Conservation (phyloP, 352 stramenopile species). For the Peronospora tabacina region DNA sequence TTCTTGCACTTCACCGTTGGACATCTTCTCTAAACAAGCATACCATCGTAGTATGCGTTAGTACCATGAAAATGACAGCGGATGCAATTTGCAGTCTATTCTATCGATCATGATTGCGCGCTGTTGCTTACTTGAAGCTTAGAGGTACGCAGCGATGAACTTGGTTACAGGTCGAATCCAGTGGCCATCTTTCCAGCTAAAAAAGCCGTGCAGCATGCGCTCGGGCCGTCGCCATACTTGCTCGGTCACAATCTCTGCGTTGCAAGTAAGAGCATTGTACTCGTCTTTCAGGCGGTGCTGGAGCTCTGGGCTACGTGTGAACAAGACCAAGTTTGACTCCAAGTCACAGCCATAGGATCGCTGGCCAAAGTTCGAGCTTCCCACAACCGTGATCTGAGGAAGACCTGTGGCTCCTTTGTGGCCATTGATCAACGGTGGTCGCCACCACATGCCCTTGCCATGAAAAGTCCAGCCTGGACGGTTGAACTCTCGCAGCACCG, state of each 20-base stretch:
- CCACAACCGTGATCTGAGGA: constrained; percentile 50
- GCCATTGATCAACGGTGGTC: constrained; percentile 16
- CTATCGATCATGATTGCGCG: constrained; percentile 15
- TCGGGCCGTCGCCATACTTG: constrained; percentile 55
- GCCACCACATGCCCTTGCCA: constrained; percentile 81
- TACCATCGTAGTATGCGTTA: neutral
- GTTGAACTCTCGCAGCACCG: constrained; percentile 61
- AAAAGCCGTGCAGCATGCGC: constrained; percentile 43
- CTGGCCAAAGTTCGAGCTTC: constrained; percentile 75
- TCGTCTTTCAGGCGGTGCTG: constrained; percentile 42
- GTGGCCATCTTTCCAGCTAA: constrained; percentile 66
- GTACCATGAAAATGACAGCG: constrained; percentile 1
- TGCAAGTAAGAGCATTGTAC: constrained; percentile 38
- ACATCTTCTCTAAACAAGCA: constrained; percentile 14
- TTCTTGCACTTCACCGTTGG: constrained; percentile 32
- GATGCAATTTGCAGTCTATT: constrained; percentile 15
- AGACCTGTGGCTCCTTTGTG: constrained; percentile 5
- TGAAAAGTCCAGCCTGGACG: constrained; percentile 71
- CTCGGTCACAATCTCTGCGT: constrained; percentile 52
- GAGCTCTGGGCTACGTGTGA: constrained; percentile 44
- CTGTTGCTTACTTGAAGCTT: neutral
- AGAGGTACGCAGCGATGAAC: constrained; percentile 56
- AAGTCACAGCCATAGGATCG: constrained; percentile 71
- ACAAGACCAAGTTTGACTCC: constrained; percentile 66
- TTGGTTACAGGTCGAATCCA: constrained; percentile 70